A percentile compares a stretch with the other conserved stretches of the same genome.
Evolutionary conservation across 1,284 basidiomycete genomes (phyloP).

Genomic region (Ustilago bromivora): DNA sequence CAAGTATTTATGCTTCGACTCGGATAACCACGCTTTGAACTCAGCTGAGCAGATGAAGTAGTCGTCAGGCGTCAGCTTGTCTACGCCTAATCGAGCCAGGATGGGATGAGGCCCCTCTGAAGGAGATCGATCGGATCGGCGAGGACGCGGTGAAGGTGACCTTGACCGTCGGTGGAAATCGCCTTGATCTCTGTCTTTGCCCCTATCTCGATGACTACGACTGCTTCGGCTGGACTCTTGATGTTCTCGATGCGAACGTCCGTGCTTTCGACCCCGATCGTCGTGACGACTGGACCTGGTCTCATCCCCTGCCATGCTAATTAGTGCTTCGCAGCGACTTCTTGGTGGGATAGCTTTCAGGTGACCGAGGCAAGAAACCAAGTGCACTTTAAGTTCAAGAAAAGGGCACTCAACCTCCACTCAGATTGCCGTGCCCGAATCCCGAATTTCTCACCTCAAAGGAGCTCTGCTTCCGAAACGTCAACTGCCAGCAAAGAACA

Average conservation of each 20-base stretch:
- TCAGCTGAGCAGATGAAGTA: conserved; percentile 48
- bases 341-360: neutral
- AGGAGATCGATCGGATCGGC: neutral
- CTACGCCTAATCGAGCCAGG: conserved; percentile 12
- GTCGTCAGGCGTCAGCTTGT: conserved; percentile 30
- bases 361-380: neutral
- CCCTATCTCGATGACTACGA: neutral
- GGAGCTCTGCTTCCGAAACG: neutral
- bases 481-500: neutral
- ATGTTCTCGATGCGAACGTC: conserved; percentile 9
- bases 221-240: conserved; percentile 3
- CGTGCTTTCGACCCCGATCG: neutral
- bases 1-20: conserved; percentile 34
- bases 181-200: neutral
- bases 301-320: neutral
- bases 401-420: conserved; percentile 2
- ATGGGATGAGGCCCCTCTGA: conserved; percentile 1
- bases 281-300: neutral
- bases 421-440: neutral
- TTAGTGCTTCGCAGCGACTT: neutral
- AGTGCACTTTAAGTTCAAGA: neutral
- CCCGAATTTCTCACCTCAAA: neutral
- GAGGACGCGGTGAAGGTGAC: conserved; percentile 6
- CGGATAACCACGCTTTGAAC: conserved; percentile 58
- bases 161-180: conserved; percentile 8